phyloP scores from a whole-genome alignment of 2,329 filamentous ascomycete species.

The Chaetomium olivaceum region DNA sequence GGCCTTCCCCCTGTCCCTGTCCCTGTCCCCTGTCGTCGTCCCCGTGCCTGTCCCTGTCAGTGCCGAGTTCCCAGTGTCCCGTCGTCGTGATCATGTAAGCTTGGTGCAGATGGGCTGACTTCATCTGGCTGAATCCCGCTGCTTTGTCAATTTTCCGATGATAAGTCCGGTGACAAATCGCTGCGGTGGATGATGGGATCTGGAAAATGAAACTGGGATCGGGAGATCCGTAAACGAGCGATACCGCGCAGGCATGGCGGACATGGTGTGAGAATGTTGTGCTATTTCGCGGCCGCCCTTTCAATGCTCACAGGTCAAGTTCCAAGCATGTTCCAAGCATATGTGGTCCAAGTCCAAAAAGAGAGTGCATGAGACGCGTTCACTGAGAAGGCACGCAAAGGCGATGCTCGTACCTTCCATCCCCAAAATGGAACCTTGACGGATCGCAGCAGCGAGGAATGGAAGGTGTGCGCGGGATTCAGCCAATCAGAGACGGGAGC shows the following conservation, averaged over 20 bases:
- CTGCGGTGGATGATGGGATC: conserved; percentile 29
- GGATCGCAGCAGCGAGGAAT: conserved; percentile 9
- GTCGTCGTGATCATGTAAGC: conserved; percentile 11
- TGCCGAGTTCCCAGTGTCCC: not conserved
- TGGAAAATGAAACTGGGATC: conserved; percentile 2
- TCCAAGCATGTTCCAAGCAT: no score
- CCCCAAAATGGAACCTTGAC: conserved; percentile 4
- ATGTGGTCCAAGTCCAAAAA: not conserved
- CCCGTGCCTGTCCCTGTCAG: conserved; percentile 9
- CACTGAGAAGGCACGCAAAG: not conserved
- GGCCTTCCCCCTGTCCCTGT: conserved; percentile 10
- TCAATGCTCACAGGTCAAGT: not conserved
- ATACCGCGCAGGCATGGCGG: not conserved
- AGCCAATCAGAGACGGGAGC: conserved; percentile 21
- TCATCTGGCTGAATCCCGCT: conserved; percentile 20
- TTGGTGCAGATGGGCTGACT: conserved; percentile 14
- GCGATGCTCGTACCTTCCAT: not conserved
- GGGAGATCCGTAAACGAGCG: conserved; percentile 1
- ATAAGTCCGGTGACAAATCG: conserved; percentile 27
- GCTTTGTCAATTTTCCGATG: conserved; percentile 13
- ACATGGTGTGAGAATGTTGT: conserved; percentile 34
- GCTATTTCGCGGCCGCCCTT: conserved; percentile 26
- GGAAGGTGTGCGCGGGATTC: conserved; percentile 2
- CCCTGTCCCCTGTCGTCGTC: conserved; percentile 8
- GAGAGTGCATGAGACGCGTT: not conserved